These are phyloP conservation scores for Heterobasidion irregulare DNA, from an alignment of 1,284 basidiomycete genomes.

Conservation along the genomic window DNA sequence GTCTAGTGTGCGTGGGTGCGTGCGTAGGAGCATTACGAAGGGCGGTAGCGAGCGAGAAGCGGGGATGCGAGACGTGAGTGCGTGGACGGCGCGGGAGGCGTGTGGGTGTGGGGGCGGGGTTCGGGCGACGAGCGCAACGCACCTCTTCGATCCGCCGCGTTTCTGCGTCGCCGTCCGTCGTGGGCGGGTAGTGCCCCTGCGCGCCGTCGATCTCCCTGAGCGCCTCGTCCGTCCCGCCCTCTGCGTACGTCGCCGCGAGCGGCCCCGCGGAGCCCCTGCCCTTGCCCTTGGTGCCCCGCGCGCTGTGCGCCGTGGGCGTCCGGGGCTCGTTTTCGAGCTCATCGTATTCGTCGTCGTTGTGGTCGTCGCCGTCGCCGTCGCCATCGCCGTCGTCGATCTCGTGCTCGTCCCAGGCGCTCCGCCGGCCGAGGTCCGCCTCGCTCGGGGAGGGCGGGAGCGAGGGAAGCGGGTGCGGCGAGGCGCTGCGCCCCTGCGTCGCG, in stretches of 20 bases:
- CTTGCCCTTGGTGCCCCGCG: slow-evolving; percentile 11
- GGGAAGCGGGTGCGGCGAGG: slow-evolving; percentile 20
- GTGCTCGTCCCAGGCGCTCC: slow-evolving; percentile 24
- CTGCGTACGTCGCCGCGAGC: slow-evolving; percentile 14
- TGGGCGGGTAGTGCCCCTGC: slow-evolving; percentile 52
- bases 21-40: too few species aligned
- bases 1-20: slow-evolving; percentile 36
- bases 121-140: slow-evolving; percentile 13
- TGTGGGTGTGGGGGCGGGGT: neutral
- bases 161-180: slow-evolving; percentile 53
- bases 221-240: slow-evolving; percentile 18
- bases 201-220: slow-evolving; percentile 14
- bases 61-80: too few species aligned
- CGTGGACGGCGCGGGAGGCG: slow-evolving; percentile 1
- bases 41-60: too few species aligned
- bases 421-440: slow-evolving; percentile 37
- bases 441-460: slow-evolving; percentile 32
- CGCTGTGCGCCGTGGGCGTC: neutral
- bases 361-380: too few species aligned
- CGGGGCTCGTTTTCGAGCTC: neutral
- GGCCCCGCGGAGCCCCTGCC: slow-evolving; percentile 16
- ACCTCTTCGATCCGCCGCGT: slow-evolving; percentile 66
- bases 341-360: neutral
- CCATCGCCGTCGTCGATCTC: too few species aligned
- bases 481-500: neutral